Percentiles rank a stretch among this genome's conserved stretches.
Evolutionary conservation across 1,284 basidiomycete genomes (phyloP).

Genomic region (Vanrija humicola): DNA sequence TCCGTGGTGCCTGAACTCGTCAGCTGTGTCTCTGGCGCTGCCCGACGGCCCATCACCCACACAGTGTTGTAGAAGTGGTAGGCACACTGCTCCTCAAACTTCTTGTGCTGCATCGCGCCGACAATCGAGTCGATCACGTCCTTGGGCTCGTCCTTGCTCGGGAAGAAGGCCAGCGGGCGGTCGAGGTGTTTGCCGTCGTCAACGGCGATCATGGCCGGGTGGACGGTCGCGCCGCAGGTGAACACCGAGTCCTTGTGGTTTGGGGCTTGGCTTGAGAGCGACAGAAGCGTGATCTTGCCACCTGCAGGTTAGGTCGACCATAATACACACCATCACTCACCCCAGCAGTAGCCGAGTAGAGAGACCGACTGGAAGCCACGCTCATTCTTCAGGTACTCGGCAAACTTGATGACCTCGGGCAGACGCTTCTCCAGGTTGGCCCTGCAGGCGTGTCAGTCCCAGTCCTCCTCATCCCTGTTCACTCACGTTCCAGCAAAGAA

Average conservation of each 20-base stretch:
- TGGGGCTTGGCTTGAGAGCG: conserved; percentile 15
- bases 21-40: background rate
- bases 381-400: conserved; percentile 23
- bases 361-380: conserved; percentile 28
- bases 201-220: conserved; percentile 41
- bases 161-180: conserved; percentile 38
- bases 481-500: conserved; percentile 41
- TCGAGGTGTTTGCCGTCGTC: conserved; percentile 37
- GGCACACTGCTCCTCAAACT: conserved; percentile 23
- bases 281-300: conserved; percentile 35
- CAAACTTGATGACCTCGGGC: conserved; percentile 39
- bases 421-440: conserved; percentile 38
- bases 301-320: conserved; percentile 19
- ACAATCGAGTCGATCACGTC: conserved; percentile 34
- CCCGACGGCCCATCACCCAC: conserved; percentile 15
- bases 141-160: conserved; percentile 36
- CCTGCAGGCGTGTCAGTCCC: conserved; percentile 10
- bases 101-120: conserved; percentile 22
- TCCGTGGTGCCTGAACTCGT: conserved; percentile 58
- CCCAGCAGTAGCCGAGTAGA: conserved; percentile 43
- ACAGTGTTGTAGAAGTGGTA: conserved; percentile 41
- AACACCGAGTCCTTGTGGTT: conserved; percentile 15
- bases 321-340: conserved; percentile 17
- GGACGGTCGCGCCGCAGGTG: conserved; percentile 32
- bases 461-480: background rate